Conservation (phyloP, 2,329 filamentous ascomycete species). For the Byssochlamys sp. region DNA sequence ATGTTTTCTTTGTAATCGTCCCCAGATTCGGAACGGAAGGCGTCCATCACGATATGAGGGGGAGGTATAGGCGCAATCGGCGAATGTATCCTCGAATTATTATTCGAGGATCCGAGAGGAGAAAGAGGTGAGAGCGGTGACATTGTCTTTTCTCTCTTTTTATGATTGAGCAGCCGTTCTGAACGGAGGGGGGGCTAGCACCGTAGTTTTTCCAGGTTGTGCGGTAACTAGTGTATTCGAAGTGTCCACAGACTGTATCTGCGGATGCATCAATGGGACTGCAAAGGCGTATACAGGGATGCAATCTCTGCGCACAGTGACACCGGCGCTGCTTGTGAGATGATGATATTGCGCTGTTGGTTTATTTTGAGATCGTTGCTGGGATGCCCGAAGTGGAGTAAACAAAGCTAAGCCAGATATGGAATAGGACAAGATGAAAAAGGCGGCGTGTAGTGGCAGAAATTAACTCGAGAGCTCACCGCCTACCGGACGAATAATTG, state of each 20-base stretch:
- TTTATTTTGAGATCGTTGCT: constrained; percentile 16
- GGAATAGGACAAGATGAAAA: not conserved
- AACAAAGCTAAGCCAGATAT: constrained; percentile 20
- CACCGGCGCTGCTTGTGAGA: not conserved
- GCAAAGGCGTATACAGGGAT: not conserved
- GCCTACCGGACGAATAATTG: not conserved
- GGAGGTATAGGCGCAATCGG: constrained; percentile 11
- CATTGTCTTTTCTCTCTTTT: constrained; percentile 20
- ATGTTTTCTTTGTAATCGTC: constrained; percentile 15
- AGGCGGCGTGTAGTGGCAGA: not conserved
- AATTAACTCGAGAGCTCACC: not conserved
- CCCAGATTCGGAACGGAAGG: constrained; percentile 5
- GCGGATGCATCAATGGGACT: no score
- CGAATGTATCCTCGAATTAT: constrained; percentile 31
- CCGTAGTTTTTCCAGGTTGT: not conserved
- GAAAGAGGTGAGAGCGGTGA: constrained; percentile 34
- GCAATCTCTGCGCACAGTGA: not conserved
- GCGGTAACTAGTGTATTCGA: not conserved
- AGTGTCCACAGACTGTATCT: not conserved
- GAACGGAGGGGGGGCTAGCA: constrained; percentile 3
- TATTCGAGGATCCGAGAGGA: constrained; percentile 30
- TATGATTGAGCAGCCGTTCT: not conserved
- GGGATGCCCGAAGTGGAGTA: constrained; percentile 14
- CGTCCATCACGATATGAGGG: constrained; percentile 10
- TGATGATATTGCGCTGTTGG: constrained; percentile 9